Conservation (phyloP, 2,329 filamentous ascomycete genomes). For the Teratosphaeria zuluensis region DNA sequence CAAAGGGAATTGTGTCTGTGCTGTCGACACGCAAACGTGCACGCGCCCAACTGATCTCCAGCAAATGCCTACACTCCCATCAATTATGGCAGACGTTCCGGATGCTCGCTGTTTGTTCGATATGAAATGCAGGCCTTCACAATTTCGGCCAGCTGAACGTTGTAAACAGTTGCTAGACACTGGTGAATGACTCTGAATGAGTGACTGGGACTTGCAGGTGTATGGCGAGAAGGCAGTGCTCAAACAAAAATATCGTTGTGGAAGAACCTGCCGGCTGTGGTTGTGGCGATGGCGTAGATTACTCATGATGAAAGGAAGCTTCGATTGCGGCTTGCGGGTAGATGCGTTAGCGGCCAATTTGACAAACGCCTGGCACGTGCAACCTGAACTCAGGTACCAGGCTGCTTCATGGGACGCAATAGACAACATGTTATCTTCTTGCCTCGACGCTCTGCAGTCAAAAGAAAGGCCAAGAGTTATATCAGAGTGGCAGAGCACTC, state of each 20-base stretch:
- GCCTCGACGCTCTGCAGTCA: neutral
- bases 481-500: neutral
- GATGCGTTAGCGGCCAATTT: constrained; percentile 3
- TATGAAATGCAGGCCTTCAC: constrained; percentile 6
- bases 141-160: constrained; percentile 5
- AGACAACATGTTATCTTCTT: neutral
- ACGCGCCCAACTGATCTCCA: too few species aligned
- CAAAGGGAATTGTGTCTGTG: neutral
- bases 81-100: neutral
- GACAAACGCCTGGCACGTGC: neutral
- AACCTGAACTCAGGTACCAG: neutral
- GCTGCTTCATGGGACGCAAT: neutral
- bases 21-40: neutral
- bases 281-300: constrained; percentile 6
- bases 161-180: neutral
- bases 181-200: constrained; percentile 3
- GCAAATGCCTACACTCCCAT: neutral
- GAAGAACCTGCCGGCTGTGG: neutral
- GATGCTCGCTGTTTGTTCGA: neutral
- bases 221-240: neutral
- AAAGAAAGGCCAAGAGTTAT: neutral
- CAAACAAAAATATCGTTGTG: neutral
- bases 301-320: constrained; percentile 1
- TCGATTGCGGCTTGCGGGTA: neutral
- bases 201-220: neutral